Conservation (phyloP, 352 stramenopile species). For the Blastocystis hominis region DNA sequence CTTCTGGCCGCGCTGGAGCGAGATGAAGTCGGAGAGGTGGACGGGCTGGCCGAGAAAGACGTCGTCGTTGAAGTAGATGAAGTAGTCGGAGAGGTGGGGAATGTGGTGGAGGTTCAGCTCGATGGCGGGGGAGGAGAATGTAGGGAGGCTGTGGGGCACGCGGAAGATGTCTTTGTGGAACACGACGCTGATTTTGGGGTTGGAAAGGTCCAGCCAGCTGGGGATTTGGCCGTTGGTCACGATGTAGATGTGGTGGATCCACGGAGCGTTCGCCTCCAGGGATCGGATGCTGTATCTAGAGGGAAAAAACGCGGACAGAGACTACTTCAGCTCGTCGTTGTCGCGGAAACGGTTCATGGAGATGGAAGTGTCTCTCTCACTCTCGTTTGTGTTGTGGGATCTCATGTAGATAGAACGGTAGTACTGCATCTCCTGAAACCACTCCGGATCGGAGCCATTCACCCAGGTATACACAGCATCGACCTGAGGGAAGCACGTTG, state of each 20-base stretch:
- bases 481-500: conserved; percentile 63
- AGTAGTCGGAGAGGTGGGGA: conserved; percentile 75
- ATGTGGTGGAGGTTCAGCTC: conserved; percentile 84
- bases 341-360: conserved; percentile 83
- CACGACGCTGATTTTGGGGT: conserved; percentile 72
- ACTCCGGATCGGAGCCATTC: conserved; percentile 82
- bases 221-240: conserved; percentile 85
- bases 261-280: conserved; percentile 86
- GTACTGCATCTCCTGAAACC: conserved; percentile 72
- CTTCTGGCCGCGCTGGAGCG: conserved; percentile 73
- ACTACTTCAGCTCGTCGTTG: conserved; percentile 79
- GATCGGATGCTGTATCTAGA: conserved; percentile 68
- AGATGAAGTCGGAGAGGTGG: conserved; percentile 80
- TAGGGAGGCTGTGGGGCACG: conserved; percentile 70
- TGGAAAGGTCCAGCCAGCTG: conserved; percentile 79
- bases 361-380: conserved; percentile 61
- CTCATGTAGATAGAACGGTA: conserved; percentile 59
- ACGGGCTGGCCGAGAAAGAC: conserved; percentile 79
- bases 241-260: conserved; percentile 82
- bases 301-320: not conserved
- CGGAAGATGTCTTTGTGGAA: conserved; percentile 79
- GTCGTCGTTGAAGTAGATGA: conserved; percentile 92
- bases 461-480: conserved; percentile 92
- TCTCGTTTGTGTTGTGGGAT: not conserved
- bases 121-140: conserved; percentile 84